Evolutionary conservation across 192 early-diverging fungal species (phyloP), one percentile per base, ranked within the genome.

Genomic region (Coemansia sp.): DNA sequence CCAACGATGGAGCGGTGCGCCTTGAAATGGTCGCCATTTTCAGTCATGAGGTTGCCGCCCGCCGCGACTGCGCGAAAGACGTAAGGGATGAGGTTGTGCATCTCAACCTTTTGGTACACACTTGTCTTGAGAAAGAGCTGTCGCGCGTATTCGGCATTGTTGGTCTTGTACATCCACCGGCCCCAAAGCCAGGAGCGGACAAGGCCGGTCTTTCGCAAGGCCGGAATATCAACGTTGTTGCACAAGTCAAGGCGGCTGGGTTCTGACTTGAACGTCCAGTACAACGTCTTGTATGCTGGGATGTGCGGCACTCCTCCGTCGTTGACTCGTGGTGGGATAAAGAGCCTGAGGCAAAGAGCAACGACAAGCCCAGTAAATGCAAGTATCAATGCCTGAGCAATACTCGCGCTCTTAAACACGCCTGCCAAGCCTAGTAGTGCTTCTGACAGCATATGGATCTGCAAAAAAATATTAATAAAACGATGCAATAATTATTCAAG

Each of bases 151-250:
- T 83, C 80, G 59, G 80, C 76, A 44, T 78, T 75, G 69, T 83
- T 83, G 55, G 70, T 83, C 66, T 78, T 83, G 68, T 83, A 83
- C 80, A 78, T 83, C 80, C 80, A 83, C 41, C 75, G 72, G 43
- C 80, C 80, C 75, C 75, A 83, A 5, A 83, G 75, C 76, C 75
- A 83, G 0, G 76, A 75, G 33, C 76, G 75, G 9, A 75, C 80
- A 0, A 83, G 43, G 16, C 80, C 80, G 0, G 76, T 75, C 16
- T 67, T 29, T 36, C 59, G 33, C 15, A 83, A 67, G 6, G 75
- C 75, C 2, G 80, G 80, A 16, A 74, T 42, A 43, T 83, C 76
- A 11, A 83, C 72, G 15, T 67, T 71, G 51, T 74, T 69, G 67
- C 75, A 78, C 42, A 83, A 42, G 66, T 77, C 76, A 40, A 72